These are phyloP conservation scores for Cicer bijugum DNA, from an alignment of 306 rosid genomes.

Conservation along the genomic window DNA sequence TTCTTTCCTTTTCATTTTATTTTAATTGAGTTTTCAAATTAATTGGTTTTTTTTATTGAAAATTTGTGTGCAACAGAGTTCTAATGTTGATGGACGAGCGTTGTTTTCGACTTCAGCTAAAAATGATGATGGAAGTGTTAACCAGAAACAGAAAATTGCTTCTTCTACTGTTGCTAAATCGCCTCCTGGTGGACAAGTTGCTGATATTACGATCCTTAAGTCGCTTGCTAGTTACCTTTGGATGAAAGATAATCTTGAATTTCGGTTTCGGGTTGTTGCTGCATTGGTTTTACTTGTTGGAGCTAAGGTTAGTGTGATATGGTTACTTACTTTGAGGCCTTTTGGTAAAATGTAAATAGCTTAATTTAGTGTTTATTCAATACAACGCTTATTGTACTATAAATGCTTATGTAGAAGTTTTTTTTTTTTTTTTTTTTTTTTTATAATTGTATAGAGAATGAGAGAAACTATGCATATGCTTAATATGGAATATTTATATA, in stretches of 20 bases:
- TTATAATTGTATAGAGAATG: not conserved
- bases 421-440: no score
- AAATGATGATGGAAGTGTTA: conserved; percentile 46
- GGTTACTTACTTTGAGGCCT: not conserved
- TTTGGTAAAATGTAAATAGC: not conserved
- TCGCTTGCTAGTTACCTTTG: conserved; percentile 90
- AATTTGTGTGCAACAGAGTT: conserved; percentile 46
- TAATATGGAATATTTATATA: not conserved
- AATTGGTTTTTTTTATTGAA: not conserved
- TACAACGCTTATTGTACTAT: not conserved
- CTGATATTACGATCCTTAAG: conserved; percentile 65
- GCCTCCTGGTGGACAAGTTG: conserved; percentile 42
- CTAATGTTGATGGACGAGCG: conserved; percentile 47
- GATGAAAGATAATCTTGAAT: conserved; percentile 85
- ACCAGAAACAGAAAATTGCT: conserved; percentile 25
- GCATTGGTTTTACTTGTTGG: conserved; percentile 87
- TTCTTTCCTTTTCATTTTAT: not conserved
- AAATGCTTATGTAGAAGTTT: conserved; percentile 1
- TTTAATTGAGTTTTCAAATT: not conserved
- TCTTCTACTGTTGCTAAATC: conserved; percentile 40
- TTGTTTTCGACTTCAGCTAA: conserved; percentile 52
- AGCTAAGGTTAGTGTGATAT: conserved; percentile 67
- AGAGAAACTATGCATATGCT: not conserved
- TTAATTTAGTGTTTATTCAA: not conserved
- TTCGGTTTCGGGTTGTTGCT: conserved; percentile 76